Evolutionary conservation across 768 basidiomycete species (phyloP).

Genomic region (Lactarius vividus): DNA sequence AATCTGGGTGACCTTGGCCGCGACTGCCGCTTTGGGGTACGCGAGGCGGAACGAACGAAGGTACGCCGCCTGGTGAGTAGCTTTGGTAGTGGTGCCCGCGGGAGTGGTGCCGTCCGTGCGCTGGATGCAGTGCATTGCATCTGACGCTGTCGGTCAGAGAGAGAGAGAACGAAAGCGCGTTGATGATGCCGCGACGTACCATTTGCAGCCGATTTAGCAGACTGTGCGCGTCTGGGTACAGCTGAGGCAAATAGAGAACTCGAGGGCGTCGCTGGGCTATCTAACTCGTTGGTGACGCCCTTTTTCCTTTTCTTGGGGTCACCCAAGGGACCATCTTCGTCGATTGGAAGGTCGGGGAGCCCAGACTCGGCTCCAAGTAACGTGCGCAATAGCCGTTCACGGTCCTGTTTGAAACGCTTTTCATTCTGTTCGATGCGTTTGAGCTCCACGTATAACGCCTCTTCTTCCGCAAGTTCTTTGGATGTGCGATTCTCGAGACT

Average conservation of each 20-base stretch:
- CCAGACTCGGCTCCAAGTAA: conserved; percentile 87
- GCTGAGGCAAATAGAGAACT: conserved; percentile 26
- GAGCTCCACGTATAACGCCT: conserved; percentile 88
- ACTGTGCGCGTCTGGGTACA: conserved; percentile 37
- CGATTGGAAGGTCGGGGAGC: conserved; percentile 61
- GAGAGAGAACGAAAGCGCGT: neutral
- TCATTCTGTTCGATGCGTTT: conserved; percentile 95
- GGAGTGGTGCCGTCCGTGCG: conserved; percentile 57
- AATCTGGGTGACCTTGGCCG: conserved; percentile 72
- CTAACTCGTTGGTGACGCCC: conserved; percentile 33
- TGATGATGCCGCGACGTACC: conserved; percentile 40
- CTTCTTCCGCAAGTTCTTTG: conserved; percentile 91
- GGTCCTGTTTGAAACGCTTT: conserved; percentile 79
- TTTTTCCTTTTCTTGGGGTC: conserved; percentile 60
- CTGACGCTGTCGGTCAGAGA: conserved; percentile 39
- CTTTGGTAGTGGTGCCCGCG: conserved; percentile 59
- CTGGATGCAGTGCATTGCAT: conserved; percentile 69
- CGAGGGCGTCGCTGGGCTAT: conserved; percentile 51
- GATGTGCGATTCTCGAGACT: conserved; percentile 87
- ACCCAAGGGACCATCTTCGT: conserved; percentile 59
- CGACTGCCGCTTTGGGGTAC: conserved; percentile 67
- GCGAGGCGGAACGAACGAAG: conserved; percentile 88
- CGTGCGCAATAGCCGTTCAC: conserved; percentile 82
- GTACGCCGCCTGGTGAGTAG: conserved; percentile 73
- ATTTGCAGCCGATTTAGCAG: conserved; percentile 55